phyloP scores from a whole-genome alignment of 805 yeast species.

The Diddensiella caesifluorescens region DNA sequence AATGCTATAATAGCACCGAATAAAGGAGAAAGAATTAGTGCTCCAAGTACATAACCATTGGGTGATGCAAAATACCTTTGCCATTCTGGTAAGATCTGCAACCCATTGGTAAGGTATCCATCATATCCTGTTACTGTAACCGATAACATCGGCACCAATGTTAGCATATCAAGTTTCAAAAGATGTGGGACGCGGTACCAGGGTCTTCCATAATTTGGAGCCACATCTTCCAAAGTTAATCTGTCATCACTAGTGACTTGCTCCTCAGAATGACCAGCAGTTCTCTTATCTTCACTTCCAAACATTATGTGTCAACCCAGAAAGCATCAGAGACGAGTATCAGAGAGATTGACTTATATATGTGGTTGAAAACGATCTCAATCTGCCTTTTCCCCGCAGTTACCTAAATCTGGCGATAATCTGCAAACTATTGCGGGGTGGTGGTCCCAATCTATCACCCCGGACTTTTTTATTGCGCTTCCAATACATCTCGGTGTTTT shows the following conservation, averaged over 20 bases:
- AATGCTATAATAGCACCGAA: constrained; percentile 22
- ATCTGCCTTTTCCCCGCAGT: too few relatives aligned
- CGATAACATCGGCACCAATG: constrained; percentile 6
- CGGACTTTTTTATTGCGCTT: too few relatives aligned
- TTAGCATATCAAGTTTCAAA: constrained; percentile 3
- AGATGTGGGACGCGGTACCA: constrained; percentile 14
- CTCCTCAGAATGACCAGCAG: too few relatives aligned
- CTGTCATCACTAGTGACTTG: neutral
- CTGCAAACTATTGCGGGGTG: too few relatives aligned
- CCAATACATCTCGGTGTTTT: too few relatives aligned
- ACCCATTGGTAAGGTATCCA: constrained; percentile 15
- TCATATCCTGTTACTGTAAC: constrained; percentile 12
- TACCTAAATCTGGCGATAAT: too few relatives aligned
- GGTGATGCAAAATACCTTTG: constrained; percentile 9
- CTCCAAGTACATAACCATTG: constrained; percentile 12
- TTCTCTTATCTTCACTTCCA: too few relatives aligned
- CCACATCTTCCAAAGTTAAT: constrained; percentile 5
- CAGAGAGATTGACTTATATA: too few relatives aligned
- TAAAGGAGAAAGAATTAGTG: constrained; percentile 24
- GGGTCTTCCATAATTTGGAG: constrained; percentile 9
- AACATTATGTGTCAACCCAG: too few relatives aligned
- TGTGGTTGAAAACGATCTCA: too few relatives aligned
- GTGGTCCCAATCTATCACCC: too few relatives aligned
- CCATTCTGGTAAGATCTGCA: constrained; percentile 22
- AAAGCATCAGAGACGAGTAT: too few relatives aligned